phyloP scores from a whole-genome alignment of 148 eudicot genomes.

The Camellia japonica region DNA sequence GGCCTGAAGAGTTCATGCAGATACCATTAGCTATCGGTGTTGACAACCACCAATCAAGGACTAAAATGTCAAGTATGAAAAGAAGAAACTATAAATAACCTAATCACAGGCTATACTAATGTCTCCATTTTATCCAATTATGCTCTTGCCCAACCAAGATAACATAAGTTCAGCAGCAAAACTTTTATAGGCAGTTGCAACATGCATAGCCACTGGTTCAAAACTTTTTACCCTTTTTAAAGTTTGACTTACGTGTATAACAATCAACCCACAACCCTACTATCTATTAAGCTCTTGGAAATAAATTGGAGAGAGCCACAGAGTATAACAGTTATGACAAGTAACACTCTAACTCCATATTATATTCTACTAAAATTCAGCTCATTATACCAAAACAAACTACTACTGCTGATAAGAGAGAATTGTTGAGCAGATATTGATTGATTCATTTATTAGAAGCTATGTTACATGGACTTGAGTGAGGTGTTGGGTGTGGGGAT shows the following conservation, averaged over 20 bases:
- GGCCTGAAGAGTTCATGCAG: conserved; percentile 39
- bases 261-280: not conserved
- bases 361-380: not conserved
- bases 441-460: too few species aligned
- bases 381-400: not conserved
- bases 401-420: not conserved
- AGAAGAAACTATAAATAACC: not conserved
- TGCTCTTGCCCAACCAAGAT: not conserved
- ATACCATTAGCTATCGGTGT: not conserved
- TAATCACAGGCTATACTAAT: not conserved
- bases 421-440: not conserved
- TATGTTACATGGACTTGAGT: too few species aligned
- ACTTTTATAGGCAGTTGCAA: not conserved
- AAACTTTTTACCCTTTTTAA: not conserved
- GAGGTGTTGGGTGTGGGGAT: too few species aligned
- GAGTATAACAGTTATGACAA: not conserved
- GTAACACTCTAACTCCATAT: not conserved
- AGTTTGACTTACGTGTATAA: not conserved
- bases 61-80: not conserved
- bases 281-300: not conserved
- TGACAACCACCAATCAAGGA: not conserved
- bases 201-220: not conserved
- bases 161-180: not conserved
- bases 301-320: not conserved
- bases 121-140: not conserved